Base-by-base conservation (phyloP, 2,329 filamentous ascomycete genomes). In the Phialocephala sp. region DNA sequence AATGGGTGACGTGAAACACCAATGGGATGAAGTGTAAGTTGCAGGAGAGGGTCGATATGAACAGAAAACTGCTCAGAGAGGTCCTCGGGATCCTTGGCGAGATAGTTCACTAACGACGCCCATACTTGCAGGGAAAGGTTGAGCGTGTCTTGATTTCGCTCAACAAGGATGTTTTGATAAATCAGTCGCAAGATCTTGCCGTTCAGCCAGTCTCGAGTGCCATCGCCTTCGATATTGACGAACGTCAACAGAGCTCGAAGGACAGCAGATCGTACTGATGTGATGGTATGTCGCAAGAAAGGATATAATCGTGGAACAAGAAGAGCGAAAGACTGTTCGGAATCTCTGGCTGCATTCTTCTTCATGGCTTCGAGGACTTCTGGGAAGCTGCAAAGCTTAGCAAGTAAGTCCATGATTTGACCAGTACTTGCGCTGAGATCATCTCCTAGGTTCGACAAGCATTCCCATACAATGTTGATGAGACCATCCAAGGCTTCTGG, bases 341-440 rank as follows among this genome's bases (percentile, higher is more conserved):
- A 86, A 74, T 97, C 91, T 73, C 91, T 85, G 8, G 88, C 87
- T 8, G 94, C 94, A 63, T 96, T 97, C 36, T 83, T 82, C 79
- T 97, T 97, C 95, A 99, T 99, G 15, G 94, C 91, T 67, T 94
- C 89, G 37, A 99, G 81, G 8, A 98, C 94, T 79, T 97, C 88
- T 0, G 92, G 92, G 81, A 97, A 99, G 69, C 93, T 91, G 80
- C 95, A 99, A 1, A 99, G 87, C 66, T 95, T 98, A 15, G 96
- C 95, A 20, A 99, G 84, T 47, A 99, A 86, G 77, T 99, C 96
- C 96, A 99, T 99, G 62, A 99, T 97, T 64, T 93, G 96, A 57
- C 95, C 95, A 11, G 96, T 99, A 77, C 95, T 98, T 4, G 95
- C 95, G 77, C 94, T 98, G 20, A 99, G 84, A 76, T 99, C 95